Evolutionary conservation across 768 basidiomycete species (phyloP).

Genomic region (Rhodosporidiobolus sp.): DNA sequence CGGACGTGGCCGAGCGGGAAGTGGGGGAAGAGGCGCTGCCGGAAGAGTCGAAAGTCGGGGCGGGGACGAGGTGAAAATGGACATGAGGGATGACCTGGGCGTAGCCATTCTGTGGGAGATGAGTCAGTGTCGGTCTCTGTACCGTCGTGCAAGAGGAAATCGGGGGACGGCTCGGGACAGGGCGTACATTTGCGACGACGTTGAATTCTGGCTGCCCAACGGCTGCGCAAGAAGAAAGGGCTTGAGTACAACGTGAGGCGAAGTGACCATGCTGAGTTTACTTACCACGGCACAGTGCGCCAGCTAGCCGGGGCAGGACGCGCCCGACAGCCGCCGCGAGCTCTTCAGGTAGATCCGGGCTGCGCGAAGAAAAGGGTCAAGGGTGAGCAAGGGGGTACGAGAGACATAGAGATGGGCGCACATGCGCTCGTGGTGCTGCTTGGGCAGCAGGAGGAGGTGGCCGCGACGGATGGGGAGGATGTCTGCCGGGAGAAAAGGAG

Average conservation of each 20-base stretch:
- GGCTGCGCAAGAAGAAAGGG: not conserved
- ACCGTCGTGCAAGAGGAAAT: too few relatives aligned
- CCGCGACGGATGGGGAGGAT: conserved; percentile 26
- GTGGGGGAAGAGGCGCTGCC: not conserved
- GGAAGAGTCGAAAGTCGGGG: not conserved
- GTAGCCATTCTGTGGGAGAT: conserved; percentile 23
- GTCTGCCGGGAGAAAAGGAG: not conserved
- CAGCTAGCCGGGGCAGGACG: conserved; percentile 13
- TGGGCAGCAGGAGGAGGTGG: conserved; percentile 18
- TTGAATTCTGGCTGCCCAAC: conserved; percentile 23
- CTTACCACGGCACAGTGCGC: conserved; percentile 22
- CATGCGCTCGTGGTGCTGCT: conserved; percentile 18
- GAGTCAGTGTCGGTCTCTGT: not conserved
- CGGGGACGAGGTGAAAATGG: conserved; percentile 29
- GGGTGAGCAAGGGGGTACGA: too few relatives aligned
- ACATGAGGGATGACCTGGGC: conserved; percentile 34
- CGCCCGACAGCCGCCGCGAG: conserved; percentile 11
- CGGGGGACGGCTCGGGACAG: too few relatives aligned
- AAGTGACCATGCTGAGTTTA: too few relatives aligned
- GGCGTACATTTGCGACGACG: conserved; percentile 24
- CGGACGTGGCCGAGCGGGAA: not conserved
- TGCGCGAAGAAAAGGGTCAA: not conserved
- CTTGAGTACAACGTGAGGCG: not conserved
- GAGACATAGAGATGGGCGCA: not conserved
- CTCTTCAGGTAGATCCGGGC: conserved; percentile 16